These are phyloP conservation scores for Penicillium crustosum DNA, from an alignment of 2,329 filamentous ascomycete species.

Conservation along the genomic window DNA sequence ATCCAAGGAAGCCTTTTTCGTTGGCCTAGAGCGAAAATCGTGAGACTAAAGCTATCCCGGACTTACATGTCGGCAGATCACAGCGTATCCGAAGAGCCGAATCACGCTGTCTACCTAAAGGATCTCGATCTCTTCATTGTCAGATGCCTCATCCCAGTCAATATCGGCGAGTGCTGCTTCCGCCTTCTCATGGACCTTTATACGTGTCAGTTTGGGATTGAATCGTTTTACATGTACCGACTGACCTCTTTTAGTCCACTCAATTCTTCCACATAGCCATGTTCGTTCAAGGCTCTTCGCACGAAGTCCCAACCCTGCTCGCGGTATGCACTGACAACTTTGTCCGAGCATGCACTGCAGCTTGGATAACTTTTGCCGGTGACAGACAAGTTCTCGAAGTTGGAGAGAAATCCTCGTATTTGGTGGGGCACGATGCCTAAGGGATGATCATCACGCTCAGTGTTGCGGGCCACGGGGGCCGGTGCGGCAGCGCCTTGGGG, in stretches of 20 bases:
- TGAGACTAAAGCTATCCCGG: conserved; percentile 38
- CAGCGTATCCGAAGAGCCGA: neutral
- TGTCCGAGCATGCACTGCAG: conserved; percentile 63
- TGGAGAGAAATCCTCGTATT: conserved; percentile 62
- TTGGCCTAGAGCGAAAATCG: conserved; percentile 70
- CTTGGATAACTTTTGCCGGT: conserved; percentile 59
- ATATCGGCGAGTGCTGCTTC: conserved; percentile 47
- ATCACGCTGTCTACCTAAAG: conserved; percentile 8
- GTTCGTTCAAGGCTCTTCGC: conserved; percentile 58
- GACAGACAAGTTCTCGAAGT: conserved; percentile 59
- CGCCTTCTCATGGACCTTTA: conserved; percentile 47
- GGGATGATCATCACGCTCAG: conserved; percentile 45
- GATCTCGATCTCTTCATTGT: conserved; percentile 38
- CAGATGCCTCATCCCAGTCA: conserved; percentile 47
- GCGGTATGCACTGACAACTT: conserved; percentile 54
- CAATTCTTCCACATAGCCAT: conserved; percentile 63
- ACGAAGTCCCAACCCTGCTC: conserved; percentile 62
- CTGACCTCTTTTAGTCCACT: conserved; percentile 59
- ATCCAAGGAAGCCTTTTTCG: conserved; percentile 83
- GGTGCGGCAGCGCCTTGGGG: conserved; percentile 54
- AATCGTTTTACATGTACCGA: neutral
- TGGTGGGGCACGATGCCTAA: conserved; percentile 60
- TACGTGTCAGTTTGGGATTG: neutral
- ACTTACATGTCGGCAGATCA: neutral
- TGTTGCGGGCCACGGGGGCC: conserved; percentile 33